These are phyloP conservation scores for Phialemonium atrogriseum DNA, from an alignment of 2,329 filamentous ascomycete genomes.

Conservation along the genomic window DNA sequence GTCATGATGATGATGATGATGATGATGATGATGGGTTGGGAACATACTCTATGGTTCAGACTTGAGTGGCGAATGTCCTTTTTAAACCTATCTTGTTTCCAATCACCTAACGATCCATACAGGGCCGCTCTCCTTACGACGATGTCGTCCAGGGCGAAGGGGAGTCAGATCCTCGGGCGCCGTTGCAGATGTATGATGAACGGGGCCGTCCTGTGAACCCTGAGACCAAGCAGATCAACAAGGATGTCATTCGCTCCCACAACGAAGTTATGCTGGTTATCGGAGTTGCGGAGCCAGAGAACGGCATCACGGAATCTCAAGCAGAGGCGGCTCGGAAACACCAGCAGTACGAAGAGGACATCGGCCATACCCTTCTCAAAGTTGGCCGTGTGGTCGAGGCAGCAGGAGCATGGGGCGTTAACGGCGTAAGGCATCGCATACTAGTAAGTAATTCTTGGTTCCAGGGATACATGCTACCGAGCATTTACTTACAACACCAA, in stretches of 20 bases:
- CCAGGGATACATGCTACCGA: slow-evolving; percentile 5
- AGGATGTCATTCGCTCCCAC: slow-evolving; percentile 49
- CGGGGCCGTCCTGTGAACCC: slow-evolving; percentile 48
- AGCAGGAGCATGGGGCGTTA: slow-evolving; percentile 41
- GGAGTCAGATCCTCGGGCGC: slow-evolving; percentile 28
- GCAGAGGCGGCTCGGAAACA: slow-evolving; percentile 33
- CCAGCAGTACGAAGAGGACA: slow-evolving; percentile 35
- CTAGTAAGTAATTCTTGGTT: slow-evolving; percentile 27
- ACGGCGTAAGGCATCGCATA: slow-evolving; percentile 45
- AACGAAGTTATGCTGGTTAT: slow-evolving; percentile 58
- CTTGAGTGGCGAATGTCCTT: no score
- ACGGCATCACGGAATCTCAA: slow-evolving; percentile 28
- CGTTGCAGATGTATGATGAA: slow-evolving; percentile 43
- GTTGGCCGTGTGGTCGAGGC: slow-evolving; percentile 29
- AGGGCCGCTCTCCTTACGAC: slow-evolving; percentile 55
- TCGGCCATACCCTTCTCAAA: slow-evolving; percentile 31
- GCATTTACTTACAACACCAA: neutral
- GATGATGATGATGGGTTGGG: no score
- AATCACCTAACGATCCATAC: no score
- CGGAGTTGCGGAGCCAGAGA: slow-evolving; percentile 52
- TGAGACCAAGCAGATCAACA: slow-evolving; percentile 45
- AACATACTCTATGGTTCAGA: no score
- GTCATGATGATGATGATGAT: no score
- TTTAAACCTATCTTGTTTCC: slow-evolving; percentile 4
- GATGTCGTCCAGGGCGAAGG: slow-evolving; percentile 44